Evolutionary conservation across 2,329 filamentous ascomycete species (phyloP), one percentile per base, ranked within the genome.

Genomic region (Xylariaceae sp.): DNA sequence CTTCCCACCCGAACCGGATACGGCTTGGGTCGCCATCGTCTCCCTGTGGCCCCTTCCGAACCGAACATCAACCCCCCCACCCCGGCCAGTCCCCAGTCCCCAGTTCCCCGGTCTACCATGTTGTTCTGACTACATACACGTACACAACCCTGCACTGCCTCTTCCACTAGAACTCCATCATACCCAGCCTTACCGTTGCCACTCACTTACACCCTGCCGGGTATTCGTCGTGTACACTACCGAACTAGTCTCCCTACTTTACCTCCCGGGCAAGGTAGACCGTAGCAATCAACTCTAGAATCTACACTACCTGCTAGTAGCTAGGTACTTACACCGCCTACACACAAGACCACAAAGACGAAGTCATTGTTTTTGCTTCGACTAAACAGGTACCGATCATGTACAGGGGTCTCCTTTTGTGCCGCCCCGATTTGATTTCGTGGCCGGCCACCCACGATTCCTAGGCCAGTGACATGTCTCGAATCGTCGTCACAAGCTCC

Each of bases 401-500:
- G 56, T 69, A 68, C 70, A 71, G 70, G 71, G 67, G 66, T 66
- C 55, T 53, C 56, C 53, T 57, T 50, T 59, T 63, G 66, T 57
- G 57, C 57, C 62, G 67, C 66, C 72, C 71, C 71, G 71, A 70
- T 71, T 72, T 72, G 69, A 72, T 67, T 72, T 73, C 71, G 71
- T 73, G 68, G 64, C 67, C 65, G 70, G 65, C 64, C 64, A 67
- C 63, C 68, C 70, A 70, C 53, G 10, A 35, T 51, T 6, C 44
- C 51, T 58, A 64, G 66, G 66, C 71, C 70, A 72, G 69, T 72
- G 64, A 68, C 56, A 71, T 73, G 68, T 66, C 67, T 68, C 66
- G 62, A 62, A 63, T 63, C 62, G 64, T 59, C 64, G 67, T 67
- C 65, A 64, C 63, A 60, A 58, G 66, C 67, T 70, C 71, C 71